Base-by-base conservation (phyloP, 495 filamentous ascomycete genomes). In the Letharia lupina region DNA sequence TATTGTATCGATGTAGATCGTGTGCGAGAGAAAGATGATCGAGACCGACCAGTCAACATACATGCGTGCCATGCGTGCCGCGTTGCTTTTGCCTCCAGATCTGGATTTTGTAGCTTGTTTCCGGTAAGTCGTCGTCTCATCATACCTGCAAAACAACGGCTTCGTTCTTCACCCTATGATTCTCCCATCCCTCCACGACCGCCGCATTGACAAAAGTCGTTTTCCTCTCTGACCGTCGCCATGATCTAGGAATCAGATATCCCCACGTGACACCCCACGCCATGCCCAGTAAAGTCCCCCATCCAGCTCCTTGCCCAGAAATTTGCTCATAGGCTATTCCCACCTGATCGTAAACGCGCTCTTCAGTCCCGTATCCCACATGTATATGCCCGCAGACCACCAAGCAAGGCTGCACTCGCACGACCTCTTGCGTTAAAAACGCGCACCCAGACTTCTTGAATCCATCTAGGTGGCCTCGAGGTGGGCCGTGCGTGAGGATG, bases 401-500 rank as follows among this genome's bases (percentile, higher is more conserved):
- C 23, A 52, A 52, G 23, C 48, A 23, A 1, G 48, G 48, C 15
- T 5, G 48, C 23, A 93, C 84, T 35, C 85, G 81, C 90, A 91
- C 92, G 44, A 91, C 70, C 67, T 94, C 91, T 23, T 81, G 75
- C 2, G 93, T 81, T 2, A 98, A 82, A 41, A 80, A 84, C 28
- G 87, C 84, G 71, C 91, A 95, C 31, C 93, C 93, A 62, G 89
- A 79, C 0, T 79, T 84, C 63, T 73, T 47, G 37, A 64, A 64
- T 20, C 87, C 74, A 74, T 98, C 93, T 10, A 89, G 84, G 72
- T 98, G 93, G 70, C 85, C 79, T 72, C 83, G 81, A 64, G 81
- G 81, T 35, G 81, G 81, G 20, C 86, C 87, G 72, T 98, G 93
- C 15, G 93, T 98, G 48, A 98, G 76, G 1, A 98, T 79, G 64